Evolutionary conservation across 2,329 filamentous ascomycete genomes (phyloP).

Genomic region (Aureobasidium sp.): DNA sequence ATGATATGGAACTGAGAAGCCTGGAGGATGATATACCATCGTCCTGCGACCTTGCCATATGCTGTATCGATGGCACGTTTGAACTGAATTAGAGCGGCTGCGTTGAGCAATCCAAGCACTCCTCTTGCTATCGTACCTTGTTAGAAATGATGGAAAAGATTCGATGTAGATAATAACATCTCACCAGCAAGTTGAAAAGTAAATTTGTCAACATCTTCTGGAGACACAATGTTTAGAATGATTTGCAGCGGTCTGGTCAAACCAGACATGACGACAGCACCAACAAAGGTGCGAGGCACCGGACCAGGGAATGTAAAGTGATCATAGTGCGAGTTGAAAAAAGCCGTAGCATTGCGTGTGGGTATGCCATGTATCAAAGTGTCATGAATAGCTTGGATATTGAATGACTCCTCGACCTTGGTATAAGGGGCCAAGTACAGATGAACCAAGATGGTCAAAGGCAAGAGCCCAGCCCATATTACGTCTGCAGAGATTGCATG

Average conservation of each 20-base stretch:
- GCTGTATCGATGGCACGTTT: constrained; percentile 55
- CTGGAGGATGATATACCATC: constrained; percentile 76
- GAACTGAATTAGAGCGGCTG: constrained; percentile 60
- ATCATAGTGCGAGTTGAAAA: constrained; percentile 60
- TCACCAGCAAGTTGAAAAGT: constrained; percentile 53
- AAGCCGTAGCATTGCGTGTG: constrained; percentile 22
- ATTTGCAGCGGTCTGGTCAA: constrained; percentile 58
- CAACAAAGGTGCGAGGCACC: constrained; percentile 85
- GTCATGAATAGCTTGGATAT: constrained; percentile 89
- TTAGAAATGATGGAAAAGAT: no score
- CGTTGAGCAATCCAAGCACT: constrained; percentile 73
- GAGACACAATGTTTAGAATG: background rate
- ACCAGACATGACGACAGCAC: constrained; percentile 67
- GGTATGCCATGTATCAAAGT: constrained; percentile 69
- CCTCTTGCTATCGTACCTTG: constrained; percentile 55
- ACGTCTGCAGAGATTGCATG: background rate
- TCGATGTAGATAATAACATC: constrained; percentile 3
- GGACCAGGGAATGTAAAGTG: constrained; percentile 86
- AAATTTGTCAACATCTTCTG: constrained; percentile 26
- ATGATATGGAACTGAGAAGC: constrained; percentile 84
- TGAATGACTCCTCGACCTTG: constrained; percentile 98
- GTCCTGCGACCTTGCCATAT: constrained; percentile 61
- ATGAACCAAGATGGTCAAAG: constrained; percentile 25
- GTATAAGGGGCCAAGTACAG: constrained; percentile 67
- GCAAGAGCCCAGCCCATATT: constrained; percentile 18